Evolutionary conservation across 2,329 filamentous ascomycete genomes (phyloP).

Genomic region (Cladophialophora psammophila): DNA sequence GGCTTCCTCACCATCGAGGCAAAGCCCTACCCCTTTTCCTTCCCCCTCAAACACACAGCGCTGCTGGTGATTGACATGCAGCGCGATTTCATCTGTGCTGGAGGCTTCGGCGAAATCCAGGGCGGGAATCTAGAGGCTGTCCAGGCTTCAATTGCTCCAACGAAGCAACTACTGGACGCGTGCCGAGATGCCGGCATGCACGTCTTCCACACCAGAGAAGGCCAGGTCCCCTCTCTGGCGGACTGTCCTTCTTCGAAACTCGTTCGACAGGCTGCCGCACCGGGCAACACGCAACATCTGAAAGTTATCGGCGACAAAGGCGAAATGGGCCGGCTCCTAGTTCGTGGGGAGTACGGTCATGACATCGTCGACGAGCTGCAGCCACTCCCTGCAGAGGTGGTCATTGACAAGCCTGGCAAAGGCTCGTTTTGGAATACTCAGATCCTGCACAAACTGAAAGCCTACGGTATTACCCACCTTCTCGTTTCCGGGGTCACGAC

Average conservation of each 20-base stretch:
- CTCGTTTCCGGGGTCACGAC: constrained; percentile 66
- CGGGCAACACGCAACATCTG: constrained; percentile 53
- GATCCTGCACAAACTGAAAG: constrained; percentile 61
- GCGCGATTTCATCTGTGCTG: constrained; percentile 58
- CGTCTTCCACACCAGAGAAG: constrained; percentile 60
- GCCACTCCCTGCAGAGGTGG: constrained; percentile 59
- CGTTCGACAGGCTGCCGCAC: constrained; percentile 58
- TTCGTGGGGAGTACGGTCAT: constrained; percentile 63
- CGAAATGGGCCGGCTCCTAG: constrained; percentile 61
- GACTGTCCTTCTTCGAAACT: constrained; percentile 62
- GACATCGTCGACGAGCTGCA: constrained; percentile 63
- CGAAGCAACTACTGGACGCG: constrained; percentile 52
- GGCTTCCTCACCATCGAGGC: constrained; percentile 89
- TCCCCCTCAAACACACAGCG: constrained; percentile 56
- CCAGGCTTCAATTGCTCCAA: constrained; percentile 50
- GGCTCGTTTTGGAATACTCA: constrained; percentile 66
- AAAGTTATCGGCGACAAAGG: constrained; percentile 62
- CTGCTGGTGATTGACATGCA: constrained; percentile 63
- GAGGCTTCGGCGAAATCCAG: constrained; percentile 62
- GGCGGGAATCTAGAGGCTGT: constrained; percentile 52
- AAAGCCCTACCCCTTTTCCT: constrained; percentile 59
- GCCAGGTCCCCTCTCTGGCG: constrained; percentile 59
- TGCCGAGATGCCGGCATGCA: constrained; percentile 54
- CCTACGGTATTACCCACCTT: constrained; percentile 64
- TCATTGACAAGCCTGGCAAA: constrained; percentile 67